Conservation (phyloP, 495 filamentous ascomycete genomes). For the Penicillium bialowiezense region DNA sequence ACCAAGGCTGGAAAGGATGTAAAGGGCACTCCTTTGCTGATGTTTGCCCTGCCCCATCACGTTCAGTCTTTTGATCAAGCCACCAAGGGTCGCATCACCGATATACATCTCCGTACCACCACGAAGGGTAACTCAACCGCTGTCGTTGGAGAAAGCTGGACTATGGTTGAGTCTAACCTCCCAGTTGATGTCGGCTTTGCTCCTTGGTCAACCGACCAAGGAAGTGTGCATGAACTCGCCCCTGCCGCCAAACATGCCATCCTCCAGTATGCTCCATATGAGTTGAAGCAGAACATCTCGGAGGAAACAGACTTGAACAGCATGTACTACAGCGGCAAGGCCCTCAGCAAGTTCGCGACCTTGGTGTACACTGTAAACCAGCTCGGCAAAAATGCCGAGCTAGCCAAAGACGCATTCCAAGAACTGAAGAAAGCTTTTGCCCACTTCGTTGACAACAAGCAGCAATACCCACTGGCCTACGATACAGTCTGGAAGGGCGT, state of each 20-base stretch:
- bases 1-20: slow-evolving; percentile 58
- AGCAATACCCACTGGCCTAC: slow-evolving; percentile 76
- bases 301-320: slow-evolving; percentile 73
- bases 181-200: slow-evolving; percentile 71
- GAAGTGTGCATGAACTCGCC: slow-evolving; percentile 51
- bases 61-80: slow-evolving; percentile 63
- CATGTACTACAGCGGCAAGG: slow-evolving; percentile 97
- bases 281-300: slow-evolving; percentile 70
- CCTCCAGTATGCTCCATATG: slow-evolving; percentile 54
- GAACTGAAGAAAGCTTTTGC: slow-evolving; percentile 74
- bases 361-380: slow-evolving; percentile 67
- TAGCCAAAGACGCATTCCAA: slow-evolving; percentile 60
- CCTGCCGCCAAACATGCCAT: slow-evolving; percentile 51
- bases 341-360: slow-evolving; percentile 79
- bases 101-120: slow-evolving; percentile 68
- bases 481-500: slow-evolving; percentile 83
- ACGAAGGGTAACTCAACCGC: slow-evolving; percentile 81
- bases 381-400: slow-evolving; percentile 55
- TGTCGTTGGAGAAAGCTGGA: slow-evolving; percentile 75
- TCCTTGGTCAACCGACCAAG: slow-evolving; percentile 63
- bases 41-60: slow-evolving; percentile 92
- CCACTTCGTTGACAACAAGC: slow-evolving; percentile 72
- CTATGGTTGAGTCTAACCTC: slow-evolving; percentile 68
- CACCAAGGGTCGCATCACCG: slow-evolving; percentile 55
- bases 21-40: slow-evolving; percentile 54